These are phyloP conservation scores for Podospora conica DNA, from an alignment of 495 filamentous ascomycete species.

Conservation along the genomic window DNA sequence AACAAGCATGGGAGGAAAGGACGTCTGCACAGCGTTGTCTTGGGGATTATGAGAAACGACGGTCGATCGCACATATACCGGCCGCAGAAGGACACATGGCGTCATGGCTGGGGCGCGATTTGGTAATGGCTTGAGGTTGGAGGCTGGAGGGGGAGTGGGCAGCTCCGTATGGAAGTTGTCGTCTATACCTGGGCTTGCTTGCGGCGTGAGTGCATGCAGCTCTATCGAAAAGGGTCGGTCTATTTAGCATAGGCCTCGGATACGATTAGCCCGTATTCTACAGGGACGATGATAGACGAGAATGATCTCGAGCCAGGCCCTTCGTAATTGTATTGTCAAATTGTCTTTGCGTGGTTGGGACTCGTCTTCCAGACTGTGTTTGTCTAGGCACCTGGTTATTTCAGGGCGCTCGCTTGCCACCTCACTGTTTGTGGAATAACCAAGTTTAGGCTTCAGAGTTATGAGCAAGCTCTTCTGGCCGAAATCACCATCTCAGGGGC, in stretches of 20 bases:
- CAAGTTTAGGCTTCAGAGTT: not conserved
- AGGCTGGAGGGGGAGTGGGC: not conserved
- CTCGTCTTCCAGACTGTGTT: not conserved
- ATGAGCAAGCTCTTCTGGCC: not conserved
- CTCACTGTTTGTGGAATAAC: not conserved
- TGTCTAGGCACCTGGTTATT: not conserved
- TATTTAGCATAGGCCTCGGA: slow-evolving; percentile 21
- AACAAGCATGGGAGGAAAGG: not conserved
- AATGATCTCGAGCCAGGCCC: slow-evolving; percentile 1
- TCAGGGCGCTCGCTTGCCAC: not conserved
- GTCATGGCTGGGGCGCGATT: slow-evolving; percentile 16
- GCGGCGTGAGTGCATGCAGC: not conserved
- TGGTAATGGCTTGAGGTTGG: slow-evolving; percentile 12
- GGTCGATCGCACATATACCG: slow-evolving; percentile 3
- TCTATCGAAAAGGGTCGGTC: slow-evolving; percentile 16
- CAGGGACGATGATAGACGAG: slow-evolving; percentile 19
- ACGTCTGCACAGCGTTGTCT: not conserved
- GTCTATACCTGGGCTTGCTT: slow-evolving; percentile 26
- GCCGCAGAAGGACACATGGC: slow-evolving; percentile 6
- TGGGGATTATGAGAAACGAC: slow-evolving; percentile 4
- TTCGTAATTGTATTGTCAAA: not conserved
- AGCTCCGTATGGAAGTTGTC: slow-evolving; percentile 15
- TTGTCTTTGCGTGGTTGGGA: not conserved
- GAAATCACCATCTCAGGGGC: not conserved
- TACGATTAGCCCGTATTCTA: slow-evolving; percentile 16